phyloP scores from a whole-genome alignment of 139 green algal genomes.

The Chlorella sorokiniana region DNA sequence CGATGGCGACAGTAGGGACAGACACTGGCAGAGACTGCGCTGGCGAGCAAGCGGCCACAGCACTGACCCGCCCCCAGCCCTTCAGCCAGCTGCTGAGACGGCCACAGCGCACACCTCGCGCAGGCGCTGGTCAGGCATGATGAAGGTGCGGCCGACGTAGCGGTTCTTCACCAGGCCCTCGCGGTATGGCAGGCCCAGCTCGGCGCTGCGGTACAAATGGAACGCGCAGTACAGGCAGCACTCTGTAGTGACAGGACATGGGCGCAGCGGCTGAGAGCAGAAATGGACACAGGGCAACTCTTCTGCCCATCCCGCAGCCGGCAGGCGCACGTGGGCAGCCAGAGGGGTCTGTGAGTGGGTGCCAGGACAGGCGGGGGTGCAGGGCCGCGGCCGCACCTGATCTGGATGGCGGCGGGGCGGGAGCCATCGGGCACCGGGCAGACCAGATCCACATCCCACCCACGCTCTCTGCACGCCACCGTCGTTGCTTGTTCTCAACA shows the following conservation, averaged over 20 bases:
- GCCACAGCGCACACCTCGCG: conserved; percentile 64
- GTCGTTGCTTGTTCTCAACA: neutral
- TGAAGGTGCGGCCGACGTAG: conserved; percentile 99
- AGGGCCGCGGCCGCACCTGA: conserved; percentile 38
- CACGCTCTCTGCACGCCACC: conserved; percentile 50
- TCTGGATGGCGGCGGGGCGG: conserved; percentile 88
- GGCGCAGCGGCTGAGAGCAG: neutral
- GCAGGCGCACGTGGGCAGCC: neutral
- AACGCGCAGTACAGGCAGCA: too few relatives aligned
- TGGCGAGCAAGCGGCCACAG: neutral
- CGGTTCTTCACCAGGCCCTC: conserved; percentile 97
- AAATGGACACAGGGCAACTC: neutral
- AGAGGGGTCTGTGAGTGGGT: too few relatives aligned
- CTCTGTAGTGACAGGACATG: neutral
- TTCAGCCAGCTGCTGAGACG: neutral
- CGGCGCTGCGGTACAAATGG: too few relatives aligned
- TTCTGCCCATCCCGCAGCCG: neutral
- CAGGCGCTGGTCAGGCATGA: conserved; percentile 96
- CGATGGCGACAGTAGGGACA: neutral
- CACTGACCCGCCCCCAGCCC: neutral
- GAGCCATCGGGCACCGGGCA: conserved; percentile 94
- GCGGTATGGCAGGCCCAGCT: conserved; percentile 90
- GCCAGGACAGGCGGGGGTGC: neutral
- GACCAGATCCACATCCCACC: conserved; percentile 93
- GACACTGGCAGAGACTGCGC: neutral